phyloP scores from a whole-genome alignment of 768 basidiomycete genomes.

The Russula olivacea region DNA sequence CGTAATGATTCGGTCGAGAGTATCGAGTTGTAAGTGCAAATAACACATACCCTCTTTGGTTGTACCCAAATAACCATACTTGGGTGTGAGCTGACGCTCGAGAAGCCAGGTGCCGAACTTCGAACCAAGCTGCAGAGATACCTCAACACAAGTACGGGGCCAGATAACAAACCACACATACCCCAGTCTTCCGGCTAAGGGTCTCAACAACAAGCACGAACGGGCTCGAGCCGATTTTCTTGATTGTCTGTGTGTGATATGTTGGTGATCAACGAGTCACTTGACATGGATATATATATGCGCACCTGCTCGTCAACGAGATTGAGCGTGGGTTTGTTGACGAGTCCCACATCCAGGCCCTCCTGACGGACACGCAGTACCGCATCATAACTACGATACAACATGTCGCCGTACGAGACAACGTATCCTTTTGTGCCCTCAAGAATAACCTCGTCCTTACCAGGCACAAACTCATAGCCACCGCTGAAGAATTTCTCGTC shows the following conservation, averaged over 20 bases:
- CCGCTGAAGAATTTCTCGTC: constrained; percentile 57
- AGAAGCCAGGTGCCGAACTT: constrained; percentile 84
- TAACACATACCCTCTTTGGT: constrained; percentile 49
- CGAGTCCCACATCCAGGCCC: constrained; percentile 74
- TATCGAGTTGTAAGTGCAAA: neutral
- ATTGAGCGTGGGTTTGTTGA: constrained; percentile 83
- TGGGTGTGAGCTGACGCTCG: constrained; percentile 74
- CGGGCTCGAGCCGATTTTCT: constrained; percentile 63
- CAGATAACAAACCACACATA: constrained; percentile 24
- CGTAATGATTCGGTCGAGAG: neutral
- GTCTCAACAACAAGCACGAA: constrained; percentile 86
- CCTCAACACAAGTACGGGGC: neutral
- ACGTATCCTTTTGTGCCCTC: constrained; percentile 80
- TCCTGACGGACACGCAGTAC: constrained; percentile 65
- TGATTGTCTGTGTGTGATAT: constrained; percentile 41
- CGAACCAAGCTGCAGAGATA: constrained; percentile 51
- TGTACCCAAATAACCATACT: constrained; percentile 75
- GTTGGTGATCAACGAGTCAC: neutral
- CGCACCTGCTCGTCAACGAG: constrained; percentile 72
- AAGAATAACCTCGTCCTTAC: constrained; percentile 76
- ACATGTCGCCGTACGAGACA: constrained; percentile 81
- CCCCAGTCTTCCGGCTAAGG: constrained; percentile 85
- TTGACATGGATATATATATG: neutral
- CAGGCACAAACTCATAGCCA: constrained; percentile 73
- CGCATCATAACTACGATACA: constrained; percentile 79